Evolutionary conservation across 1,284 basidiomycete genomes (phyloP), one percentile per base, ranked within the genome.

Genomic region (Cronartium quercuum): DNA sequence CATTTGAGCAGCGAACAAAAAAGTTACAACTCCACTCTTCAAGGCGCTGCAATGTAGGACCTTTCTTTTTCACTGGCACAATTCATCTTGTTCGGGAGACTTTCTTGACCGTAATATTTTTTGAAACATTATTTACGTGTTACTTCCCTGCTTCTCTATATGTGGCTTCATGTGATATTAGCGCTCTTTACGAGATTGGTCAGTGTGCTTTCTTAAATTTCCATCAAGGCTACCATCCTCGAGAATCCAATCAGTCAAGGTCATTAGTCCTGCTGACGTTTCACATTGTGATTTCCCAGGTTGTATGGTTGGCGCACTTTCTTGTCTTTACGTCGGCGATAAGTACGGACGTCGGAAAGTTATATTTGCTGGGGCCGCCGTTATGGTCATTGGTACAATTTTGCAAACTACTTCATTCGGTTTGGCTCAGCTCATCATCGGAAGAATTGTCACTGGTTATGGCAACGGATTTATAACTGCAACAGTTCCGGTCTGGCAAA

Each of bases 381-480:
- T 88, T 66, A 88, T 88, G 87, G 86, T 87, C 47, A 82, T 87
- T 55, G 87, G 87, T n/a, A 86, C 87, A 6, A 85, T 87, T 74
- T 82, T 88, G 12, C 86, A 88, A 80, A 82, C 86, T 6, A 81
- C 86, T 12, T 85, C 86, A 5, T 86, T 83, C 78, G 82, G 83
- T 62, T 86, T 88, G 76, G 82, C 85, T 1, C 85, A 87, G 77
- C 85, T 89, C 80, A 84, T 87, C 37, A 85, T 87, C 29, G 87
- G 87, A 10, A 86, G 88, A 29, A 84, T 88, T 51, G 79, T 89
- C 62, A 87, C 87, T 0, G 88, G 88, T 40, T 78, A 90, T 21
- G 88, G 89, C 10, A 90, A 90, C 78, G 89, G 89, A 37, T 80
- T 89, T 64, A 89, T 89, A 78, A 84, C 83, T 10, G 82, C 81